phyloP scores from a whole-genome alignment of 2,329 filamentous ascomycete species.

The Penicillium concentricum region DNA sequence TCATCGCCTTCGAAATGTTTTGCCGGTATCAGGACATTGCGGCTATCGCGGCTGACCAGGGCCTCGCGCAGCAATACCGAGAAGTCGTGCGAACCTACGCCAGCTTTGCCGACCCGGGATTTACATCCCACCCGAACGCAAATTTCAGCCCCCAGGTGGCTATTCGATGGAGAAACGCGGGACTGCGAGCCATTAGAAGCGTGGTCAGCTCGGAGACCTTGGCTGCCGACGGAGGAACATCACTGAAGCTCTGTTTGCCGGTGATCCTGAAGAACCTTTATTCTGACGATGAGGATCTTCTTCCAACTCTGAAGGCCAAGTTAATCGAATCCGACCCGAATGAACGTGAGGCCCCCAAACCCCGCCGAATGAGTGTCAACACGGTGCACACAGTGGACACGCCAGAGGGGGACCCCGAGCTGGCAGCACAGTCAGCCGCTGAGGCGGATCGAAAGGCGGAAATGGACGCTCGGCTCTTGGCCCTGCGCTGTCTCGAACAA shows the following conservation, averaged over 20 bases:
- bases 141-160: constrained; percentile 68
- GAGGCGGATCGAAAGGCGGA: constrained; percentile 89
- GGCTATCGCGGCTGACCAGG: constrained; percentile 79
- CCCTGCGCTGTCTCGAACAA: constrained; percentile 80
- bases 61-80: constrained; percentile 79
- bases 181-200: constrained; percentile 75
- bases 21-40: constrained; percentile 86
- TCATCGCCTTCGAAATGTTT: constrained; percentile 82
- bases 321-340: constrained; percentile 67
- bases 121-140: constrained; percentile 46
- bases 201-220: constrained; percentile 78
- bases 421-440: constrained; percentile 72
- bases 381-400: constrained; percentile 73
- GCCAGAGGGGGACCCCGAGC: constrained; percentile 63
- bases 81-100: constrained; percentile 78
- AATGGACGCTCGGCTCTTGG: constrained; percentile 80
- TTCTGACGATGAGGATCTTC: constrained; percentile 59
- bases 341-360: constrained; percentile 62
- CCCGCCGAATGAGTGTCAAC: constrained; percentile 73
- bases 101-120: constrained; percentile 68
- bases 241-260: constrained; percentile 76
- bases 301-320: constrained; percentile 67
- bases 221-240: constrained; percentile 70
- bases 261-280: constrained; percentile 85
- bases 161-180: constrained; percentile 73